A percentile compares a stretch with the other conserved stretches of the same genome.
Evolutionary conservation across 1,284 basidiomycete genomes (phyloP).

Genomic region (Waitea zeae): DNA sequence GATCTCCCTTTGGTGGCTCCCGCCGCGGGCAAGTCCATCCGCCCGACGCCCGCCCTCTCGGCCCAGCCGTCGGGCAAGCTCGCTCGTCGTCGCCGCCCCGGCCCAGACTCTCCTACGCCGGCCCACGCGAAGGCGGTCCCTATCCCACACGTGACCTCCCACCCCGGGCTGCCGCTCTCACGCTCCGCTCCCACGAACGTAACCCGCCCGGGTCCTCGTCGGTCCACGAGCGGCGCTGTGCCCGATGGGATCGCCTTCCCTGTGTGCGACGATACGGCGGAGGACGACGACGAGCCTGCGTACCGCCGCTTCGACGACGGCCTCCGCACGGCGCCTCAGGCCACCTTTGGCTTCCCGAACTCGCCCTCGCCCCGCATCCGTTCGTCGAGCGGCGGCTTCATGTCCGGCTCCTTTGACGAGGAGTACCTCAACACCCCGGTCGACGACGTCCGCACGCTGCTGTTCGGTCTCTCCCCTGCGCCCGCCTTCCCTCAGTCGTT

Average conservation of each 20-base stretch:
- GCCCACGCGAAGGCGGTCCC: conserved; percentile 15
- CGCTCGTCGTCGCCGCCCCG: conserved; percentile 30
- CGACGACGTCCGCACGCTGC: conserved; percentile 10
- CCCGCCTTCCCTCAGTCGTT: conserved; percentile 14
- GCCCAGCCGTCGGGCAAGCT: conserved; percentile 32
- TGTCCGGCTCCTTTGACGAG: conserved; percentile 49
- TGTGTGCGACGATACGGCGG: conserved; percentile 50
- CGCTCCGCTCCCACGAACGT: conserved; percentile 20
- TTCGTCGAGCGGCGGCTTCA: conserved; percentile 31
- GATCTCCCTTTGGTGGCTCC: conserved; percentile 36
- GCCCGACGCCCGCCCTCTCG: no score
- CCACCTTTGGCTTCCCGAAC: conserved; percentile 21
- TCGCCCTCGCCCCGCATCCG: conserved; percentile 14
- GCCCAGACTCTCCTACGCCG: conserved; percentile 17
- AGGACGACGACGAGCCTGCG: conserved; percentile 18
- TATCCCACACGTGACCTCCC: not conserved
- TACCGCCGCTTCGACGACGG: conserved; percentile 17
- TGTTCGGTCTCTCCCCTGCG: conserved; percentile 11
- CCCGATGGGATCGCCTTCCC: conserved; percentile 24
- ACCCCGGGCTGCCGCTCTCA: conserved; percentile 9
- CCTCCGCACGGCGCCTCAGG: conserved; percentile 32
- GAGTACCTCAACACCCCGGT: conserved; percentile 30
- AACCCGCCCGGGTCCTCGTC: conserved; percentile 14
- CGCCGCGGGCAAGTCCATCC: conserved; percentile 22
- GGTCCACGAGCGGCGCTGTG: conserved; percentile 15